Evolutionary conservation across 352 stramenopile genomes (phyloP).

Genomic region (Globisporangium barbulae): DNA sequence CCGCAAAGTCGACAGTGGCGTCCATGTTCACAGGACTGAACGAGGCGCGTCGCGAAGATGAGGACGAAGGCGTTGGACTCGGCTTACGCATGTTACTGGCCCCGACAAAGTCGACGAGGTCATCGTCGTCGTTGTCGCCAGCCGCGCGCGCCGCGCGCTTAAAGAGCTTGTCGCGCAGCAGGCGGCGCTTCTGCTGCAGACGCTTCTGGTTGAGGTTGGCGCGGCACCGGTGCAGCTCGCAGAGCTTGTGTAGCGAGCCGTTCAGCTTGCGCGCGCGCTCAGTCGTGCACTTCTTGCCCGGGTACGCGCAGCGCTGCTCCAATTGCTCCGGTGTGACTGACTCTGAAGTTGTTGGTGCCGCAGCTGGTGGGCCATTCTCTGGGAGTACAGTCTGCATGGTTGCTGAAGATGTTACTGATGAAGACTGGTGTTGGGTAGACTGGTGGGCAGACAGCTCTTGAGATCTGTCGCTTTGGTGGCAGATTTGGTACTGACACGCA

Average conservation of each 20-base stretch:
- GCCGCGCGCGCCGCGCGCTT: constrained; percentile 6
- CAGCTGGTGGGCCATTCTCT: background rate
- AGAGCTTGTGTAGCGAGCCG: constrained; percentile 71
- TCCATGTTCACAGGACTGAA: constrained; percentile 4
- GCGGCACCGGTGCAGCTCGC: constrained; percentile 63
- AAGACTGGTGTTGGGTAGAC: background rate
- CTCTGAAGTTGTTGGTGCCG: background rate
- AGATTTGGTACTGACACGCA: background rate
- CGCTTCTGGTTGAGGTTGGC: constrained; percentile 27
- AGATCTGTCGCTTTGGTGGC: background rate
- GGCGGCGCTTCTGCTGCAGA: constrained; percentile 14
- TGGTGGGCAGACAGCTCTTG: background rate
- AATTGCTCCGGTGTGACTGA: too few species aligned
- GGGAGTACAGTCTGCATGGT: background rate
- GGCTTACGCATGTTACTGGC: background rate
- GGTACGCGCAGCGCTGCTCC: constrained; percentile 60
- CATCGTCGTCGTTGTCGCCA: background rate
- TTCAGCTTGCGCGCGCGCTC: constrained; percentile 60
- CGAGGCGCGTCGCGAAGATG: background rate
- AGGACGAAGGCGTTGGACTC: background rate
- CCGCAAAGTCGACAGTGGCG: background rate
- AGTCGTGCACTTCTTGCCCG: constrained; percentile 64
- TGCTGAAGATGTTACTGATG: background rate
- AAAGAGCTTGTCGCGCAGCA: constrained; percentile 18
- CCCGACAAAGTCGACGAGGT: background rate